Base-by-base conservation (phyloP, 2,329 filamentous ascomycete species). In the Teratosphaeria destructans region DNA sequence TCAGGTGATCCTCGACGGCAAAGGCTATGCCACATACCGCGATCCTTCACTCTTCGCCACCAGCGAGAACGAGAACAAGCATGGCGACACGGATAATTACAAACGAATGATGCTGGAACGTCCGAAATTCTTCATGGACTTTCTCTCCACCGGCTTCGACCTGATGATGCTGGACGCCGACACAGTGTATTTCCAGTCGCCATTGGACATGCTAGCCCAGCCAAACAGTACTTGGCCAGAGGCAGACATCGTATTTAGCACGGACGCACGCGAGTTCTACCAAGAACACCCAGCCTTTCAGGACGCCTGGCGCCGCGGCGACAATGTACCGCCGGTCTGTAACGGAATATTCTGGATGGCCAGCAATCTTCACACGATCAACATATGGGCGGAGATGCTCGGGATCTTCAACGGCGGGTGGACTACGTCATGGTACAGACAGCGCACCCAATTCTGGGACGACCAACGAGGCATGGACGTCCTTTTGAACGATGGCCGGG, bases 141-240 rank as follows among this genome's bases (percentile, higher is more conserved):
- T 65, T 0, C 57, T 65, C 8, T 61, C 62, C 10, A 53, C 59
- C n/a, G 63, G 63, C 6, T 63, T 63, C 37, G 56, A 65, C 35
- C 52, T 65, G 23, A 57, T 65, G 23, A 65, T 64, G 63, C 49
- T 65, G n/a, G 63, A 65, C 55, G 63, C 62, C 14, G 63, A 65
- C 52, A 63, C 60, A 5, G 59, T 64, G 5, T 64, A 58, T 52
- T 65, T 55, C 55, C 55, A 64, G 52, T 63, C 59, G 16, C 63
- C 63, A n/a, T 27, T 63, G 43, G 14, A 37, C 4, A 54, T 64
- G 27, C 26, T 61, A 27, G 61, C 59, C 16, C 23, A 39, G 19
- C 27, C 19, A 4, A 23, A 55, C 10, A 34, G 53, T 8, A 54
- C 55, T 26, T 49, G 43, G 43, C 43, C 43, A 19, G 16, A 16